Conservation (phyloP, 371 early-diverging fungal genomes). For the Actinomucor elegans region DNA sequence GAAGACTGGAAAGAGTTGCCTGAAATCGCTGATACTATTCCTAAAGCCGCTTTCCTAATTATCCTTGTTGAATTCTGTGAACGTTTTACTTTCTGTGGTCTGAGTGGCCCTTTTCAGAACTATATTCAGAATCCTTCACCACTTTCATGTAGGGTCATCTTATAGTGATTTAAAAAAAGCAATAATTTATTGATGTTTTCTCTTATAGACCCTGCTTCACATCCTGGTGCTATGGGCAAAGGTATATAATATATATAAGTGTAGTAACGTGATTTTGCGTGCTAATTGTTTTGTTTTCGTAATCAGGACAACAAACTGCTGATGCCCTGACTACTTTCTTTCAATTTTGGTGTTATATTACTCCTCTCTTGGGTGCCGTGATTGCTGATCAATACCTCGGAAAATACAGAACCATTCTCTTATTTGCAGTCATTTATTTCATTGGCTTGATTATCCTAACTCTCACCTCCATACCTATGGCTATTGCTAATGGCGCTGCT, state of each 20-base stretch:
- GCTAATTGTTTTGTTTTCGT: no score
- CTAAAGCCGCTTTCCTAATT: slow-evolving; percentile 43
- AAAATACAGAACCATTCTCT: slow-evolving; percentile 76
- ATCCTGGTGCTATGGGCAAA: slow-evolving; percentile 48
- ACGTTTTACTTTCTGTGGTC: slow-evolving; percentile 70
- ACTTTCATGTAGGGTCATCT: slow-evolving; percentile 27
- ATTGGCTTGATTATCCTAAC: slow-evolving; percentile 68
- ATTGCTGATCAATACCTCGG: slow-evolving; percentile 83
- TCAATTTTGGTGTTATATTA: slow-evolving; percentile 79
- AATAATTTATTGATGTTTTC: neutral
- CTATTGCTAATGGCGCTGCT: slow-evolving; percentile 54
- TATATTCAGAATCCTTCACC: slow-evolving; percentile 60
- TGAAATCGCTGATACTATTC: slow-evolving; percentile 41
- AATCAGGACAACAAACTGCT: slow-evolving; percentile 64
- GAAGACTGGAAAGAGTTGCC: slow-evolving; percentile 40
- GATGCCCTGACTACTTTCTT: slow-evolving; percentile 76
- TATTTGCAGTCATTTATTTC: slow-evolving; percentile 66
- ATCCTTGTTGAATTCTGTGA: slow-evolving; percentile 59
- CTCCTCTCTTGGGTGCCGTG: slow-evolving; percentile 77
- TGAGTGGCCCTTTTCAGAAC: slow-evolving; percentile 65
- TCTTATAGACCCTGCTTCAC: slow-evolving; percentile 40
- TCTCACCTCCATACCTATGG: slow-evolving; percentile 56
- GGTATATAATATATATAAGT: no score
- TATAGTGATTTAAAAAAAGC: no score
- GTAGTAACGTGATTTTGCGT: no score